Evolutionary conservation across 768 basidiomycete genomes (phyloP), one percentile per base, ranked within the genome.

Genomic region (Calocybe cyanea): DNA sequence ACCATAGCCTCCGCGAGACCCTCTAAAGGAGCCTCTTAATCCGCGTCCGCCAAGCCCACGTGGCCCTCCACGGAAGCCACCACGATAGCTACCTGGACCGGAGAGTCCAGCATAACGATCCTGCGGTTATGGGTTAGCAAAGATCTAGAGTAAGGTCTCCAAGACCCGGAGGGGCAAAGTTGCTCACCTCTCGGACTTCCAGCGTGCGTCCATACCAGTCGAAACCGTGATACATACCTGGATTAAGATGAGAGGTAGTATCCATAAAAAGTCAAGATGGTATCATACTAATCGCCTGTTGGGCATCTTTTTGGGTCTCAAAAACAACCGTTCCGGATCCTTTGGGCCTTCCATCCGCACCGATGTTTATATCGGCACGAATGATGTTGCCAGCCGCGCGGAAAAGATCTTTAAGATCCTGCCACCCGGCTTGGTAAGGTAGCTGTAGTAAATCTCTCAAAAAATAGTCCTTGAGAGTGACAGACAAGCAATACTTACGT

Each of bases 251-350:
- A 57, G 56, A 28, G 11, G 11, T 28, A 25, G 7, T 14, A 35
- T 35, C 6, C 32, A 43, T 41, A 11, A 19, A 19, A 19, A 25
- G 24, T 19, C 18, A 33, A 20, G 35, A 41, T 24, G 10, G 38
- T 7, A 1, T 78, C 88, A 24, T 54, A 92, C 92, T 81, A 59
- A 98, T 94, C 9, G 94, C 94, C 59, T 91, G 86, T 54, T 81
- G 77, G 9, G 95, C 95, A 65, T 95, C 93, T 57, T 90, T 88
- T 11, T 87, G 64, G 1, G 86, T 91, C 64, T 93, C 91, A 58
- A 93, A 97, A 10, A 97, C 89, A 11, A 98, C 95, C 0, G 92
- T 96, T n/a, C 95, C 95, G 41, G 90, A 95, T 17, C 95, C 95
- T 63, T 96, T 95, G 13, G 95, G 93, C 10, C 85, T 79, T 20